Evolutionary conservation across 192 early-diverging fungal genomes (phyloP).

Genomic region (Polychytrium aggregatum): DNA sequence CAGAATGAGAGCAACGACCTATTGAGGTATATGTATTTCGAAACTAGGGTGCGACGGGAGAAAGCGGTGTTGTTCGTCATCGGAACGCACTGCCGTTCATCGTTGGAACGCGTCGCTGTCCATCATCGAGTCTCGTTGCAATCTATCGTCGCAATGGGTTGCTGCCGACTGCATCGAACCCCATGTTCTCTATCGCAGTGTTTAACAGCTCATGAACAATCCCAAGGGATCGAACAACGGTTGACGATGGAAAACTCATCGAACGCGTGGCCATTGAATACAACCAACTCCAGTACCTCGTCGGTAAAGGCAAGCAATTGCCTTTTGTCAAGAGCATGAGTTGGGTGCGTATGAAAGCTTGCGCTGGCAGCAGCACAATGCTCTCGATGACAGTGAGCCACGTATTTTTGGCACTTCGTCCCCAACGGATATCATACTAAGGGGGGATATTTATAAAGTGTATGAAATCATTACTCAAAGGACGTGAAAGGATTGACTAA

Average conservation of each 20-base stretch:
- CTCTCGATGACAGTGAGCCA: not conserved
- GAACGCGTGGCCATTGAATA: constrained; percentile 77
- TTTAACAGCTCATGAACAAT: too few relatives aligned
- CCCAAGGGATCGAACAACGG: too few relatives aligned
- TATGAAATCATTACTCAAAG: constrained; percentile 4
- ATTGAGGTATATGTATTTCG: too few relatives aligned
- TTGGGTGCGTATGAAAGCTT: constrained; percentile 44
- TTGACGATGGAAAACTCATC: constrained; percentile 60
- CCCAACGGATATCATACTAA: not conserved
- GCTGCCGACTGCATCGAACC: too few relatives aligned
- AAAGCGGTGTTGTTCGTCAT: too few relatives aligned
- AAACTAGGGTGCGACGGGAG: too few relatives aligned
- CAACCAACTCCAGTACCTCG: constrained; percentile 72
- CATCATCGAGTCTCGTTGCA: too few relatives aligned
- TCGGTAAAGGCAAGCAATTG: constrained; percentile 36
- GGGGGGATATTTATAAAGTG: not conserved
- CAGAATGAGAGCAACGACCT: too few relatives aligned
- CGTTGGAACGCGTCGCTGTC: too few relatives aligned
- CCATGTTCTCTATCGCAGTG: too few relatives aligned
- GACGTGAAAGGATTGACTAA: not conserved
- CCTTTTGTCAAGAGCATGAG: constrained; percentile 63
- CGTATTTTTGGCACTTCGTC: constrained; percentile 2
- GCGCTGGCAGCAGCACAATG: not conserved
- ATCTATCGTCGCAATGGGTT: too few relatives aligned
- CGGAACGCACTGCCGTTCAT: too few relatives aligned